Percentiles rank a stretch among this genome's conserved stretches.
Evolutionary conservation across 345 rosid genomes (phyloP).

Genomic region (Angophora floribunda): DNA sequence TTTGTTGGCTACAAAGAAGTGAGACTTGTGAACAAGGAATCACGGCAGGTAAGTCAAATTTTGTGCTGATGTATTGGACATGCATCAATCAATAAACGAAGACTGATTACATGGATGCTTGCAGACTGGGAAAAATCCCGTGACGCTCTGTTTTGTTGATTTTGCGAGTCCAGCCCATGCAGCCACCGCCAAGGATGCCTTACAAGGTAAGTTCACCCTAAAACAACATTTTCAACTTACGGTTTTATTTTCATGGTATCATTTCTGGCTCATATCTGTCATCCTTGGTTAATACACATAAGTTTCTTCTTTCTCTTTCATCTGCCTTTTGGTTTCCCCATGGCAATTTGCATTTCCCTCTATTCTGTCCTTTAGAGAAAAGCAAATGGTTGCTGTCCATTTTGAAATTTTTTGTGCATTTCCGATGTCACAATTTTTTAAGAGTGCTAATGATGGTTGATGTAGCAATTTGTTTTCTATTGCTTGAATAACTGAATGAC

Average conservation of each 20-base stretch:
- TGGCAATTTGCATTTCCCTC: neutral
- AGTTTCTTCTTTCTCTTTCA: neutral
- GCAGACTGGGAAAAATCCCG: conserved; percentile 59
- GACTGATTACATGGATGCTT: neutral
- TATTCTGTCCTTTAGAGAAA: neutral
- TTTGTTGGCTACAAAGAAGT: conserved; percentile 74
- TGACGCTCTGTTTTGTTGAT: conserved; percentile 64
- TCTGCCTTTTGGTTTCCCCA: neutral
- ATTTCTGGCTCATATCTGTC: neutral
- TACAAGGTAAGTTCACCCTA: conserved; percentile 44
- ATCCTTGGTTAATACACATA: neutral
- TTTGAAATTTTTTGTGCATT: neutral
- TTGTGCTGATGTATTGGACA: neutral
- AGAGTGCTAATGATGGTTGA: too few species aligned
- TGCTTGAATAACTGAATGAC: too few species aligned
- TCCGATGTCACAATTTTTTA: neutral
- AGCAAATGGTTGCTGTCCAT: neutral
- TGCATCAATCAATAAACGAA: neutral
- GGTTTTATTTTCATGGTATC: neutral
- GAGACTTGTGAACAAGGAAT: conserved; percentile 59
- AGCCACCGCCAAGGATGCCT: conserved; percentile 57
- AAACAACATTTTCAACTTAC: neutral
- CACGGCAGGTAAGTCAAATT: conserved; percentile 34
- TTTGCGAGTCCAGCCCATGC: conserved; percentile 62
- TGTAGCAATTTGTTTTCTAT: too few species aligned